Base-by-base conservation (phyloP, 140 eudicot species). In the Anethum foeniculum region DNA sequence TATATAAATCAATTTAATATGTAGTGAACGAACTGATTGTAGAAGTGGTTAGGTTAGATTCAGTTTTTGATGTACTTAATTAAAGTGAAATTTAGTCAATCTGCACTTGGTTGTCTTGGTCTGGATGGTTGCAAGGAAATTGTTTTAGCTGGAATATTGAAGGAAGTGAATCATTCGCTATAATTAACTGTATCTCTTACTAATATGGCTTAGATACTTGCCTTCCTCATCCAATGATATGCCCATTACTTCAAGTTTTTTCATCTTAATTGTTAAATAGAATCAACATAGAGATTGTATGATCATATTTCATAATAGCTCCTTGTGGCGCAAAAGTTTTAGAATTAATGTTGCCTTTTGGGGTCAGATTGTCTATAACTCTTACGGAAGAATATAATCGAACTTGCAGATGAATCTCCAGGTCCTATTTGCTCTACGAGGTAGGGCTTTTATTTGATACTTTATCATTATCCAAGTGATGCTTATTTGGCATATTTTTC, bases 261-360 rank as follows among this genome's bases (percentile, higher is more conserved):
- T 13, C 72, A 34, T 43, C 75, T 64, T 18, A 79, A 25, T 36
- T 13, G 64, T 67, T 79, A 48, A 19, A 27, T 65, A 67, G 48
- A 41, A 8, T 6, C 14, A 58, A 39, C 27, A 14, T 77, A 34
- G 39, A 21, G 74, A 30, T 34, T 68, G n/a, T 32, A 25, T 25
- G 71, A 25, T 25, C 38, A 34, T 34, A 34, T 34, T 34, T 34
- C 36, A 10, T 25, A 44, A 60, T 25, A 41, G 28, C 75, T 81
- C 23, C 34, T 77, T 38, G 21, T 76, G 69, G 73, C 75, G 77
- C 77, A 82, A 81, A 36, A 54, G 36, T 71, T 67, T 18, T 72
- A 14, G 75, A 34, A 34, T 34, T 78, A 74, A 90, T 91, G 94
- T 76, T 93, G 25, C 88, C 87, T 84, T 27, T 16, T 28, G 88